Percentiles rank a stretch among this genome's conserved stretches.
Conservation (phyloP, 2,329 filamentous ascomycete genomes). For the Dissoconium aciculare region DNA sequence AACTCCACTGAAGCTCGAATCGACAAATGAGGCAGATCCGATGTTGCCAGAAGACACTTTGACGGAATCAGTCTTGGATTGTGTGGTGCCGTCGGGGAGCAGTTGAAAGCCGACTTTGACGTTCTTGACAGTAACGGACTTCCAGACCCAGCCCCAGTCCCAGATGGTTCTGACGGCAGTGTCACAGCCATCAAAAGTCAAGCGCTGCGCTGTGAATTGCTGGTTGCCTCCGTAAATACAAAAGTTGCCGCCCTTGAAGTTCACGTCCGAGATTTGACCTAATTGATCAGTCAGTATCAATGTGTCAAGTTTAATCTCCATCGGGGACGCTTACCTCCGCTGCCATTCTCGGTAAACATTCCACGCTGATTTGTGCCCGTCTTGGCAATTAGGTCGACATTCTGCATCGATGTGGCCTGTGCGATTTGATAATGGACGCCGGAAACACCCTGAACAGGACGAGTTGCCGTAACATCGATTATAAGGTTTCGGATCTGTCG, state of each 20-base stretch:
- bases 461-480: conserved; percentile 37
- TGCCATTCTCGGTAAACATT: too few relatives aligned
- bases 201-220: conserved; percentile 21
- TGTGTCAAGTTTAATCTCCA: too few relatives aligned
- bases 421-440: conserved; percentile 56
- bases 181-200: conserved; percentile 33
- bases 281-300: too few relatives aligned
- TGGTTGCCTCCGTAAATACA: conserved; percentile 41
- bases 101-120: not conserved
- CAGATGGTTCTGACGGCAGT: conserved; percentile 37
- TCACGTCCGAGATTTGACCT: conserved; percentile 34
- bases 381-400: too few relatives aligned
- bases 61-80: too few relatives aligned
- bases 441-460: conserved; percentile 9
- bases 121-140: conserved; percentile 4
- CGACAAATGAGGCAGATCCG: too few relatives aligned
- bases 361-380: too few relatives aligned
- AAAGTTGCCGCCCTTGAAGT: conserved; percentile 43
- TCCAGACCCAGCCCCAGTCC: conserved; percentile 34
- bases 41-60: too few relatives aligned
- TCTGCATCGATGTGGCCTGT: conserved; percentile 47
- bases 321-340: too few relatives aligned
- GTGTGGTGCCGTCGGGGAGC: too few relatives aligned
- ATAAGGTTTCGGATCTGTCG: conserved; percentile 44
- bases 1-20: too few relatives aligned